Evolutionary conservation across 345 rosid genomes (phyloP).

Genomic region (Sisymbrium irio): DNA sequence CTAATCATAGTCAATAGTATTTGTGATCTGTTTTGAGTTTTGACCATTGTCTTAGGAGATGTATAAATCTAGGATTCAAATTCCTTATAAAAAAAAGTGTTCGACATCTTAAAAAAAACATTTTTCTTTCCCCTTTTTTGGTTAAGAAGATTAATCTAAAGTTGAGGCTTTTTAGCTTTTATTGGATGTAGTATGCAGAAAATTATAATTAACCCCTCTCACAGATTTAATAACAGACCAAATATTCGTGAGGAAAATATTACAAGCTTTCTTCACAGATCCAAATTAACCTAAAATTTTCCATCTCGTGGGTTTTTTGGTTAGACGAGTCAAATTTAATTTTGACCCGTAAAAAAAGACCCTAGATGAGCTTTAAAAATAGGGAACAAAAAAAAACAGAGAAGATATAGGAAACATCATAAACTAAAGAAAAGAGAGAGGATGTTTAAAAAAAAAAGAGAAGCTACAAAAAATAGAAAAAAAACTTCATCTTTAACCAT

Average conservation of each 20-base stretch:
- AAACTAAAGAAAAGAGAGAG: conserved; percentile 12
- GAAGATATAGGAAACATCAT: not conserved
- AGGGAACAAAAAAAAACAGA: not conserved
- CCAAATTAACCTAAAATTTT: conserved; percentile 3
- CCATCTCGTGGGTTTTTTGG: not conserved
- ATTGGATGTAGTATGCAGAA: not conserved
- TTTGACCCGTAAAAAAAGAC: conserved; percentile 16
- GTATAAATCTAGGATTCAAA: not conserved
- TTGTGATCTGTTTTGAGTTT: not conserved
- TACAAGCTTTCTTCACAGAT: conserved; percentile 21
- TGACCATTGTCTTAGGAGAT: conserved; percentile 4
- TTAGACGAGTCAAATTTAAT: conserved; percentile 1
- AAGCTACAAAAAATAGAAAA: not conserved
- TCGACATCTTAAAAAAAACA: not conserved
- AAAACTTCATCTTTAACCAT: conserved; percentile 29
- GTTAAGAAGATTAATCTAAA: not conserved
- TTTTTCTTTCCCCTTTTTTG: not conserved
- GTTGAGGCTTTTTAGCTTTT: not conserved
- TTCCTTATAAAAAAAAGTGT: not conserved
- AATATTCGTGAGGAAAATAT: conserved; percentile 2
- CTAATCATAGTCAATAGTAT: not conserved
- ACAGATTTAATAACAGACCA: not conserved
- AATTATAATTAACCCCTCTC: not conserved
- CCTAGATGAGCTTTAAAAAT: conserved; percentile 6
- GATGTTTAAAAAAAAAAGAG: conserved; percentile 14